Percentiles rank a stretch among this genome's conserved stretches.
These are phyloP conservation scores for Amaranthus cruentus DNA, from an alignment of 148 eudicot genomes.

Conservation along the genomic window DNA sequence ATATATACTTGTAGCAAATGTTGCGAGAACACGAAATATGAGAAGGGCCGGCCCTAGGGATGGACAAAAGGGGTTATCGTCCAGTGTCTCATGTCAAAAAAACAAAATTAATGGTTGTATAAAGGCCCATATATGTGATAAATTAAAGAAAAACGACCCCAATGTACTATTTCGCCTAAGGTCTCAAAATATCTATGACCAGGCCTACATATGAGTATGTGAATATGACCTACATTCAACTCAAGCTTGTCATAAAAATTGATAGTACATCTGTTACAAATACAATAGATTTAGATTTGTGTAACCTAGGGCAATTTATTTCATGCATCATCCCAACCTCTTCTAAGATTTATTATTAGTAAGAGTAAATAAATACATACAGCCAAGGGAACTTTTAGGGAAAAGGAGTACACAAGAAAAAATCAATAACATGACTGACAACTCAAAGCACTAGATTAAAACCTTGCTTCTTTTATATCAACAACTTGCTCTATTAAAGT, in stretches of 20 bases:
- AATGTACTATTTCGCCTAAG: not conserved
- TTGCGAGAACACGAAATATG: too few relatives aligned
- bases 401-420: not conserved
- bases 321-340: constrained; percentile 13
- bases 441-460: constrained; percentile 24
- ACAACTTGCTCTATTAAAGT: constrained; percentile 16
- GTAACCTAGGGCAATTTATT: constrained; percentile 15
- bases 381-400: constrained; percentile 11
- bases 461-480: constrained; percentile 9
- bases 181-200: not conserved
- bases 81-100: not conserved
- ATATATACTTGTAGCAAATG: too few relatives aligned
- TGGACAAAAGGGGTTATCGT: not conserved
- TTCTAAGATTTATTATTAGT: not conserved
- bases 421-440: constrained; percentile 23
- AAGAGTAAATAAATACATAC: constrained; percentile 6
- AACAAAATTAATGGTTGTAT: not conserved
- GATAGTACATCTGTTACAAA: not conserved
- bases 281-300: constrained; percentile 14
- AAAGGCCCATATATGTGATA: not conserved
- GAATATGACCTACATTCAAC: constrained; percentile 10
- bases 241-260: constrained; percentile 15
- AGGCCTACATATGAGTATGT: too few relatives aligned
- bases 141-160: not conserved
- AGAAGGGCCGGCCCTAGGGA: not conserved